Evolutionary conservation across 495 filamentous ascomycete species (phyloP), one percentile per base, ranked within the genome.

Genomic region (Aspergillus homomorphus): DNA sequence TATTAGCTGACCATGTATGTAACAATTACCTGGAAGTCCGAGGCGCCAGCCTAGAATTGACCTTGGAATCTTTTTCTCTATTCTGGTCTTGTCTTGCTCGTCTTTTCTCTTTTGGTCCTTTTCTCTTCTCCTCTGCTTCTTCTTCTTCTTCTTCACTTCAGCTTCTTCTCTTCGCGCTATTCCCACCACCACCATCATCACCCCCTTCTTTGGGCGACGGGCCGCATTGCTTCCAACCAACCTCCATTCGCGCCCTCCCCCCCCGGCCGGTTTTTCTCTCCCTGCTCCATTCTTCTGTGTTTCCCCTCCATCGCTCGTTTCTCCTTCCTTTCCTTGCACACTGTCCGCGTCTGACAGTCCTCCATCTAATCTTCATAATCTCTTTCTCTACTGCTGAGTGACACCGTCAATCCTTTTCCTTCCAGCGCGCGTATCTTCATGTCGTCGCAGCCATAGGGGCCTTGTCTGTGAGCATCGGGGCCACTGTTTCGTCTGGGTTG

Each of bases 91-190:
- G 42, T 45, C 57, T 56, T 53, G 41, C 22, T 38, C 18, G 4
- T 26, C 24, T 38, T 53, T 55, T 52, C 56, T 56, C 53, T 59
- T 57, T 58, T 54, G 45, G 45, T 60, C 18, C 46, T 51, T 61
- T 64, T n/a, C 42, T 23, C 19, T 42, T 45, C 20, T 43, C 41
- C 50, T 54, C 20, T 24, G 43, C 16, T 58, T 14, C 46, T n/a
- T 54, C 28, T 42, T 45, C 46, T 22, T 54, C 21, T 45, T 49
- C 41, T 45, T 56, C 15, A 51, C 24, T 48, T 8, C 24, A 19
- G n/a, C 15, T 44, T 51, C 23, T 18, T 30, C 30, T 43, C 42
- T 41, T 44, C 45, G 19, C 45, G 12, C 46, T 22, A 21, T 51
- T 51, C 18, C 19, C 10, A n/a, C 24, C 21, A 24, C 19, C 22